Evolutionary conservation across 2,329 filamentous ascomycete genomes (phyloP).

Genomic region (Xylariales sp.): DNA sequence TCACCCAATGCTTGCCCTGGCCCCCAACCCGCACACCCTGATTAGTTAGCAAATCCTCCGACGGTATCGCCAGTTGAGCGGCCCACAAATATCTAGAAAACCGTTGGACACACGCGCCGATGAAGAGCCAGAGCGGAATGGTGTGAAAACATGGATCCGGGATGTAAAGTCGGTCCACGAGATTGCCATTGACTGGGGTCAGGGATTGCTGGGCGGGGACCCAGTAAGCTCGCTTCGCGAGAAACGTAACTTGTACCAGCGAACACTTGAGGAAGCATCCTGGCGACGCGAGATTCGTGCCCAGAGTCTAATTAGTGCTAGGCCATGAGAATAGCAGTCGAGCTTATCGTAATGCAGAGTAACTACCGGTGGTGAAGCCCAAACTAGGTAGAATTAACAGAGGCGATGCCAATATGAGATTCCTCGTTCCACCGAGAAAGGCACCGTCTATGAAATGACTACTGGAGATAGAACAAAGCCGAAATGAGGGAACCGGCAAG

Average conservation of each 20-base stretch:
- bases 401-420: not conserved
- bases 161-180: conserved; percentile 40
- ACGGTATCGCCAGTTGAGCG: conserved; percentile 31
- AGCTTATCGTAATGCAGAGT: no score
- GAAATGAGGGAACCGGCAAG: conserved; percentile 1
- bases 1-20: conserved; percentile 30
- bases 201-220: conserved; percentile 18
- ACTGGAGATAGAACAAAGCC: not conserved
- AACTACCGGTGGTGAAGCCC: no score
- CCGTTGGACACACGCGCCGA: conserved; percentile 41
- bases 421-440: not conserved
- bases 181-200: conserved; percentile 37
- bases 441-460: not conserved
- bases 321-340: no score
- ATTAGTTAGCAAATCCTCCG: conserved; percentile 44
- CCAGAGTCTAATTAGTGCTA: no score
- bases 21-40: conserved; percentile 33
- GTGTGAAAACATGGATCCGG: conserved; percentile 28
- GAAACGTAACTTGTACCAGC: no score
- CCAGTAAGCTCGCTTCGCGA: conserved; percentile 36
- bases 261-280: no score
- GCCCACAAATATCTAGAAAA: conserved; percentile 42
- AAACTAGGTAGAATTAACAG: no score
- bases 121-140: conserved; percentile 34
- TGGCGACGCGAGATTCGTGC: no score